A percentile compares a stretch with the other conserved stretches of the same genome.
Evolutionary conservation across 106 monocot species (phyloP).

Genomic region (Acorus calamus): DNA sequence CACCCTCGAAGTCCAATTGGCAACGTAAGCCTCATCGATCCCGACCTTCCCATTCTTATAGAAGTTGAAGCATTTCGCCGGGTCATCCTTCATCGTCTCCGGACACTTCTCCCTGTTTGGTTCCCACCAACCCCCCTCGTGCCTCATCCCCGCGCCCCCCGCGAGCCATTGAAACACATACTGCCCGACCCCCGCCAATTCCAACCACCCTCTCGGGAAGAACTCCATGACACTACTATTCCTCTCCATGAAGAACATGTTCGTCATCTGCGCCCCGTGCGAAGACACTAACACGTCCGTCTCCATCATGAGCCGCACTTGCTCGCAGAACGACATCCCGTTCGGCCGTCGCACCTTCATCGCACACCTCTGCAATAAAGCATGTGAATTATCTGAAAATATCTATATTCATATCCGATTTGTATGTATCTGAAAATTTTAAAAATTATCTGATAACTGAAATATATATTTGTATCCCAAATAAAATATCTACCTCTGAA

Average conservation of each 20-base stretch:
- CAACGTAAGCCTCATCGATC: constrained; percentile 6
- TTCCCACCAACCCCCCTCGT: constrained; percentile 49
- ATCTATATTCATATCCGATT: no score
- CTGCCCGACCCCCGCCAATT: constrained; percentile 40
- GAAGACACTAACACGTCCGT: constrained; percentile 45
- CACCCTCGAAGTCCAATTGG: constrained; percentile 6
- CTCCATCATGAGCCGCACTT: constrained; percentile 50
- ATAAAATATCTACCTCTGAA: no score
- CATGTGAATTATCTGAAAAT: no score
- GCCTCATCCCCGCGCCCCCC: constrained; percentile 24
- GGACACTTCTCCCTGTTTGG: constrained; percentile 28
- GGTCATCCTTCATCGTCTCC: neutral
- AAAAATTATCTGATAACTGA: no score
- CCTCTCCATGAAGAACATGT: constrained; percentile 70
- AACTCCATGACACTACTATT: constrained; percentile 78
- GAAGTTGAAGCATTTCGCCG: constrained; percentile 21
- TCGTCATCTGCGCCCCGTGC: constrained; percentile 65
- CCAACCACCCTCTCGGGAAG: constrained; percentile 61
- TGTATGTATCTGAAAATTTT: no score
- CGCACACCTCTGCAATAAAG: constrained; percentile 6
- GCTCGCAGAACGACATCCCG: constrained; percentile 36
- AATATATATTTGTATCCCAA: no score
- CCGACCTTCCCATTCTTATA: constrained; percentile 8
- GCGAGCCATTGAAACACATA: constrained; percentile 53
- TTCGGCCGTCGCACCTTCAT: constrained; percentile 20